These are phyloP conservation scores for Bjerkandera adusta DNA, from an alignment of 1,284 basidiomycete genomes.

Conservation along the genomic window DNA sequence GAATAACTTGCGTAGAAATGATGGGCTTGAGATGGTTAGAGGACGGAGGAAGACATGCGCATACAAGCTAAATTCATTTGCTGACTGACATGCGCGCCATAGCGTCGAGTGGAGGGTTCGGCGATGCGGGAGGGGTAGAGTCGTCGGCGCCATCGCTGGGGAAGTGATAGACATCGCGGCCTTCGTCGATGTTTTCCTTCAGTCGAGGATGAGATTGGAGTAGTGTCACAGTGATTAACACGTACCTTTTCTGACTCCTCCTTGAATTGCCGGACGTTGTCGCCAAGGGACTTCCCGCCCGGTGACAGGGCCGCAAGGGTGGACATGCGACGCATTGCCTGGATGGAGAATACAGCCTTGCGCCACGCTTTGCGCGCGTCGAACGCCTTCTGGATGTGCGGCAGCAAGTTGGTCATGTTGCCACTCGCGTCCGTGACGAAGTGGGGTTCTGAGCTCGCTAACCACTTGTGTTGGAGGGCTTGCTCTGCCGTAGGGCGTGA, in stretches of 20 bases:
- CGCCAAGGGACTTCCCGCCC: slow-evolving; percentile 51
- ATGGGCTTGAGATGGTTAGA: no score
- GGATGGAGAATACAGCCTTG: slow-evolving; percentile 83
- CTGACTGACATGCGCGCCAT: slow-evolving; percentile 10
- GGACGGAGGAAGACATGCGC: no score
- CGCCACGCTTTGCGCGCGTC: slow-evolving; percentile 87
- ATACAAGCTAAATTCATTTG: no score
- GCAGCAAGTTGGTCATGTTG: slow-evolving; percentile 78
- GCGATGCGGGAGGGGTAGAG: slow-evolving; percentile 3
- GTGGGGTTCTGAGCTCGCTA: slow-evolving; percentile 64
- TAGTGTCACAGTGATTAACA: slow-evolving; percentile 8
- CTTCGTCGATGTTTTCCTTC: slow-evolving; percentile 18
- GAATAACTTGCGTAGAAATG: no score
- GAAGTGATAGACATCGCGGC: slow-evolving; percentile 15
- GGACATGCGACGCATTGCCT: slow-evolving; percentile 80
- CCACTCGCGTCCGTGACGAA: slow-evolving; percentile 70
- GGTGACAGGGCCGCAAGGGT: slow-evolving; percentile 44
- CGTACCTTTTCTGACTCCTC: slow-evolving; percentile 74
- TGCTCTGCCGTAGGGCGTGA: slow-evolving; percentile 76
- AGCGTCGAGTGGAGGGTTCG: slow-evolving; percentile 11
- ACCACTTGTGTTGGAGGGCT: slow-evolving; percentile 79
- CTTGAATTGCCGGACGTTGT: slow-evolving; percentile 71
- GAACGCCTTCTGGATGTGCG: slow-evolving; percentile 86
- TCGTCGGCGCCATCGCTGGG: slow-evolving; percentile 2
- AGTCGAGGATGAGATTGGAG: not conserved